phyloP scores from a whole-genome alignment of 2,329 filamentous ascomycete genomes.

The Fusarium goolgardi region DNA sequence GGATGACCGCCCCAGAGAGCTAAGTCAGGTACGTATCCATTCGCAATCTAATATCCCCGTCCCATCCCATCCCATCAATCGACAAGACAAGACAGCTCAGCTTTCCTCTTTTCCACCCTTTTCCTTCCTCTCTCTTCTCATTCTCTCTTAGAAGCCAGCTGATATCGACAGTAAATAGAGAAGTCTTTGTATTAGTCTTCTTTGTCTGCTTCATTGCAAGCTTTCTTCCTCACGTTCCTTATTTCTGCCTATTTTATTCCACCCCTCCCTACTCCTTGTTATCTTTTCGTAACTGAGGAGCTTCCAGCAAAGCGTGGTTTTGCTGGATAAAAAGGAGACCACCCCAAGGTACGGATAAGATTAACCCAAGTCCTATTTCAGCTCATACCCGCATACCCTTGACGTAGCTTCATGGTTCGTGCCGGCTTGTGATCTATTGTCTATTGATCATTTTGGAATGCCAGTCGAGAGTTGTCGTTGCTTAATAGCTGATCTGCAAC shows the following conservation, averaged over 20 bases:
- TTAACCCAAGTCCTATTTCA: constrained; percentile 32
- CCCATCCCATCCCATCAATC: constrained; percentile 5
- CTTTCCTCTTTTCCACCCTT: constrained; percentile 25
- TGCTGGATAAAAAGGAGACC: constrained; percentile 38
- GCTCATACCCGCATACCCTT: constrained; percentile 22
- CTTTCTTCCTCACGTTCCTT: constrained; percentile 30
- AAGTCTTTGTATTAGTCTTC: constrained; percentile 23
- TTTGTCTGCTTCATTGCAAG: constrained; percentile 30
- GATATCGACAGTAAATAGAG: constrained; percentile 27
- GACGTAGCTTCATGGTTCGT: constrained; percentile 17
- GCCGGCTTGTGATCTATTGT: constrained; percentile 4
- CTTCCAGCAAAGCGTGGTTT: constrained; percentile 35
- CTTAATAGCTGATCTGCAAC: constrained; percentile 9
- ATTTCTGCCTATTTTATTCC: constrained; percentile 5
- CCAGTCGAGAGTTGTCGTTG: constrained; percentile 24
- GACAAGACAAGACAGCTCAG: constrained; percentile 41
- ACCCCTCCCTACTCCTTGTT: constrained; percentile 4
- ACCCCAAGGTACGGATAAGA: constrained; percentile 27
- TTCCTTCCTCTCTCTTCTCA: constrained; percentile 23
- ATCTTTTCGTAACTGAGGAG: constrained; percentile 1
- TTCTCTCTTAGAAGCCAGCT: constrained; percentile 31
- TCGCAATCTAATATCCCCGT: constrained; percentile 43
- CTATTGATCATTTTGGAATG: constrained; percentile 16
- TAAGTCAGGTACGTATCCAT: constrained; percentile 40
- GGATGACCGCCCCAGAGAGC: constrained; percentile 8